Conservation (phyloP, 164 flowering plant species). For the Liquidambar formosana region DNA sequence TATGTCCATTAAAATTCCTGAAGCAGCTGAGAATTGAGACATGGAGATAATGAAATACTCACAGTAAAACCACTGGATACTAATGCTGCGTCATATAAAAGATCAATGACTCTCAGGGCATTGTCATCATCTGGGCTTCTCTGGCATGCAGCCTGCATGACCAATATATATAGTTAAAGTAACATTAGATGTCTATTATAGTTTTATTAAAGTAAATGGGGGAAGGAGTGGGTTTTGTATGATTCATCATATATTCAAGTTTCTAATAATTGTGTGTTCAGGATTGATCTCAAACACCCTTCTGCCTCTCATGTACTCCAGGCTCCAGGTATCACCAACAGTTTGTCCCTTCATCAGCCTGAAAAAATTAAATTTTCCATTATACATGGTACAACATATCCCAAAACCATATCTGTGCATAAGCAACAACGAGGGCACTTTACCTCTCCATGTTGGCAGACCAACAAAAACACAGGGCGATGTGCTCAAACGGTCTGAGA, state of each 20-base stretch:
- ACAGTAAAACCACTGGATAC: slow-evolving; percentile 87
- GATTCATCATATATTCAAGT: slow-evolving; percentile 48
- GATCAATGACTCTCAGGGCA: slow-evolving; percentile 71
- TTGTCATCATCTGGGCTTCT: slow-evolving; percentile 59
- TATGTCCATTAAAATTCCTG: background rate
- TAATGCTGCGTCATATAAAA: slow-evolving; percentile 68
- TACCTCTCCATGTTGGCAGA: slow-evolving; percentile 99
- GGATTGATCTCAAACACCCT: slow-evolving; percentile 91
- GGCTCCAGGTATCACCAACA: slow-evolving; percentile 57
- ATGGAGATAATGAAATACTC: slow-evolving; percentile 26
- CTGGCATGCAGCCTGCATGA: slow-evolving; percentile 61
- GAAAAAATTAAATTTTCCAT: slow-evolving; percentile 9
- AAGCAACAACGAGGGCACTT: background rate
- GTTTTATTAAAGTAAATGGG: background rate
- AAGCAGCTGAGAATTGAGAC: background rate
- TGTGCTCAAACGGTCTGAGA: slow-evolving; percentile 79
- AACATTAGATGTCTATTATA: background rate
- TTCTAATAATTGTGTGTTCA: slow-evolving; percentile 66
- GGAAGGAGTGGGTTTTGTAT: background rate
- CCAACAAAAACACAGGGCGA: slow-evolving; percentile 98
- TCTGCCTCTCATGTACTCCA: slow-evolving; percentile 83
- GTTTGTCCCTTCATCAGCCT: slow-evolving; percentile 88
- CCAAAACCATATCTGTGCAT: background rate
- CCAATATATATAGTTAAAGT: background rate
- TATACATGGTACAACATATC: background rate